A percentile compares a stretch with the other conserved stretches of the same genome.
Conservation (phyloP, 2,329 filamentous ascomycete species). For the Fusarium fujikuroi region DNA sequence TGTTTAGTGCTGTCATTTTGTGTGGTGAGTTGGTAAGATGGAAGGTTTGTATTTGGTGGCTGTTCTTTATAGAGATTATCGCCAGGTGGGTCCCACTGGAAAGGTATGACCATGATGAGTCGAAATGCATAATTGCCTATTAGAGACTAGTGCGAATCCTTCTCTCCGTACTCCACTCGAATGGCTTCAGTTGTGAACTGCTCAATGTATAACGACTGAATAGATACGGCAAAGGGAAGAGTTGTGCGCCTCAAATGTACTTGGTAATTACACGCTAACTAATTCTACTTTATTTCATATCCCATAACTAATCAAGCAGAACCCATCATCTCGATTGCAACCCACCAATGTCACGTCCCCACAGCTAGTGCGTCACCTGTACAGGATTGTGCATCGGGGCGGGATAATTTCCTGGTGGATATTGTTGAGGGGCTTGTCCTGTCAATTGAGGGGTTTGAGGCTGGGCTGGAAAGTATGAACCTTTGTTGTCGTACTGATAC, state of each 20-base stretch:
- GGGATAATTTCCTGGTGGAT: neutral
- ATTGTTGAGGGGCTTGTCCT: neutral
- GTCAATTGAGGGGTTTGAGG: neutral
- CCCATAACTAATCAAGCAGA: neutral
- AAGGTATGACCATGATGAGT: constrained; percentile 6
- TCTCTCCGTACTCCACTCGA: too few species aligned
- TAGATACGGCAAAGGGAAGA: too few species aligned
- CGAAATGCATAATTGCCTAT: neutral
- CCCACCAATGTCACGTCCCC: rapidly evolving
- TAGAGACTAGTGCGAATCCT: neutral
- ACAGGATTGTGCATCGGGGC: constrained; percentile 8
- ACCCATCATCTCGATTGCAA: neutral
- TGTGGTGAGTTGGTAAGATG: neutral
- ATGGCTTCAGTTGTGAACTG: too few species aligned
- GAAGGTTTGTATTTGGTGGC: neutral
- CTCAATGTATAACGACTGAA: too few species aligned
- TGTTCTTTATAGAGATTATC: neutral
- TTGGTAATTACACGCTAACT: too few species aligned
- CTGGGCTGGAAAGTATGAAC: constrained; percentile 2
- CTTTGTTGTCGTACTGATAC: neutral
- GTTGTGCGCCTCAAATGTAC: too few species aligned
- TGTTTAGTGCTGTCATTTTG: constrained; percentile 6
- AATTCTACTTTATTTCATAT: too few species aligned
- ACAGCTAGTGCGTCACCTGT: neutral
- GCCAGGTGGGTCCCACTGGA: neutral